Base-by-base conservation (phyloP, 2,329 filamentous ascomycete species). In the Colletotrichum limetticola region DNA sequence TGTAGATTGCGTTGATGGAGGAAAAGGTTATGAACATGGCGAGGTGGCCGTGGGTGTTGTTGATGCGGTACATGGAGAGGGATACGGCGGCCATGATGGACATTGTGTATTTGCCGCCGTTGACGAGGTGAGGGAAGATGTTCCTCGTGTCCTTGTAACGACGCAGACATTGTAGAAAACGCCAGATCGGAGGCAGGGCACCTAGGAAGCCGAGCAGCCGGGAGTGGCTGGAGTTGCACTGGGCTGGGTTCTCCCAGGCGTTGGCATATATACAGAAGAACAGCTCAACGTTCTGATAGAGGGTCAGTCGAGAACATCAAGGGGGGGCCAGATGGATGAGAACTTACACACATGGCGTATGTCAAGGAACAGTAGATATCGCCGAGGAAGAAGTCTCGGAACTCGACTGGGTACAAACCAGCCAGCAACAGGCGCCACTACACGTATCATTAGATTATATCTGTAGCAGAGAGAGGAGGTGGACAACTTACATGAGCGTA, bases 311-410 rank as follows among this genome's bases (percentile, higher is more conserved):
- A 26, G n/a, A 5, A 42, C 28, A 24, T 19, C 16, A 9, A 3
- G 4, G 4, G 19, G 1, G 4, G 4, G 16, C 1, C 1, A 1
- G 3, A n/a, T 8, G 1, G 4, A 4, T 5, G 19, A 3, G 9
- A 19, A 90, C 93, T 85, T 87, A 96, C 94, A 74, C 94, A 93
- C 83, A 94, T 94, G 19, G 93, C 90, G 82, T 99, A 99, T 6
- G 95, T 97, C 68, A 97, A 87, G 3, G 97, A 98, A 83, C 96
- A 98, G 82, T 97, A 98, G 87, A 98, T 98, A 80, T 99, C 97
- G 65, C 97, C 97, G 0, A 98, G 88, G 82, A 98, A 98, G 84
- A 99, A 98, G 82, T 99, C 97, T 71, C 95, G 91, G 81, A 98
- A 99, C 80, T 98, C 96, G 62, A 99, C 97, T 1, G 95, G 95